Conservation (phyloP, 2,329 filamentous ascomycete genomes). For the Alternaria postmessia region DNA sequence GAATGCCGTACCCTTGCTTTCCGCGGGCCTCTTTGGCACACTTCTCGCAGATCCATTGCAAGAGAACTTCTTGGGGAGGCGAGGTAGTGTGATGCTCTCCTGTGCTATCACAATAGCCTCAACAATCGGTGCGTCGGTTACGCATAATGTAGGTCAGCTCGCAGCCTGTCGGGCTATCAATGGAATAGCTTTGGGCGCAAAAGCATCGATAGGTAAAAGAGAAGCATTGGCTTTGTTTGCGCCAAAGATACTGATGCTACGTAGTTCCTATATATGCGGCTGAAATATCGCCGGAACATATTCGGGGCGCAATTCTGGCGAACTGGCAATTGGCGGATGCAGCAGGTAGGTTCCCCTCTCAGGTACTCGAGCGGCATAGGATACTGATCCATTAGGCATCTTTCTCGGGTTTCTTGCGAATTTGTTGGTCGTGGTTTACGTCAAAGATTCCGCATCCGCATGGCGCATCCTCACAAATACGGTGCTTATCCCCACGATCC, state of each 20-base stretch:
- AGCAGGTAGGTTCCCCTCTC: conserved; percentile 11
- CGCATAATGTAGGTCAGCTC: conserved; percentile 24
- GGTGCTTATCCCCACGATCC: conserved; percentile 28
- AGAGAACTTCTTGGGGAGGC: conserved; percentile 28
- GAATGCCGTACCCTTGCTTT: conserved; percentile 31
- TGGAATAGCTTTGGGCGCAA: conserved; percentile 30
- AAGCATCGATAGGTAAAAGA: conserved; percentile 27
- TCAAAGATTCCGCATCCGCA: not conserved
- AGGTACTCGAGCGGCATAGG: too few relatives aligned
- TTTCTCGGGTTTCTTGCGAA: conserved; percentile 31
- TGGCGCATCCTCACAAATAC: conserved; percentile 35
- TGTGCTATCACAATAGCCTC: conserved; percentile 28
- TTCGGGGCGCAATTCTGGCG: conserved; percentile 29
- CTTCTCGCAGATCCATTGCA: conserved; percentile 30
- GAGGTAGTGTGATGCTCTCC: conserved; percentile 31
- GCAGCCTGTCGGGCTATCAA: conserved; percentile 30
- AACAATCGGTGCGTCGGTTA: conserved; percentile 32
- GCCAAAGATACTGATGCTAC: not conserved
- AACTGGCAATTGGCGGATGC: conserved; percentile 37
- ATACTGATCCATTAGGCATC: conserved; percentile 11
- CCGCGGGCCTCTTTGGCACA: conserved; percentile 30
- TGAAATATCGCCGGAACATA: conserved; percentile 32
- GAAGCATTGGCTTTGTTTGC: not conserved
- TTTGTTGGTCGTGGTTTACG: conserved; percentile 24
- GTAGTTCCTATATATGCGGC: conserved; percentile 33